A percentile compares a stretch with the other conserved stretches of the same genome.
phyloP scores from a whole-genome alignment of 2,329 filamentous ascomycete genomes.

The Penicillium sp. region DNA sequence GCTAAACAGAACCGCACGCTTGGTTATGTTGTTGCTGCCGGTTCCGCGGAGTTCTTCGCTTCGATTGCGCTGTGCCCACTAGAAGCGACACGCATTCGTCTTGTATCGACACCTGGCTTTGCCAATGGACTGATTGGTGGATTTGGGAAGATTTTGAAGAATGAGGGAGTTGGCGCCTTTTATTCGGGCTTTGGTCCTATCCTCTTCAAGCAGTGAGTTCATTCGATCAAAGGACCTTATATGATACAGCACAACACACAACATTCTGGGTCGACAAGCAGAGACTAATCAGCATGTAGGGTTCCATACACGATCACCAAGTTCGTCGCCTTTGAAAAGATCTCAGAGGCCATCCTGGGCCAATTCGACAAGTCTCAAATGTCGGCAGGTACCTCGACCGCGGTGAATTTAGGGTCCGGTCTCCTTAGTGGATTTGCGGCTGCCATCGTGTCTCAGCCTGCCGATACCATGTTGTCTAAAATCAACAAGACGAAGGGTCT shows the following conservation, averaged over 20 bases:
- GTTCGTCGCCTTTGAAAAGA: slow-evolving; percentile 89
- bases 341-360: slow-evolving; percentile 81
- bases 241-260: too few relatives aligned
- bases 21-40: slow-evolving; percentile 72
- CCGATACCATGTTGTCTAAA: slow-evolving; percentile 91
- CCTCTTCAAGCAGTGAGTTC: slow-evolving; percentile 74
- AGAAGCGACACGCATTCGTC: slow-evolving; percentile 89
- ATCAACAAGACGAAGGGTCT: slow-evolving; percentile 73
- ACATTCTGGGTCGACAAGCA: too few relatives aligned
- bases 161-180: slow-evolving; percentile 81
- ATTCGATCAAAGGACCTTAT: background rate
- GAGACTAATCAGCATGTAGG: background rate
- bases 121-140: slow-evolving; percentile 76
- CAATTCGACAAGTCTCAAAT: slow-evolving; percentile 76
- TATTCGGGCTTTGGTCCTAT: slow-evolving; percentile 90
- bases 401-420: slow-evolving; percentile 83
- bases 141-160: slow-evolving; percentile 80
- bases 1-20: slow-evolving; percentile 77
- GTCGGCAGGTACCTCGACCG: slow-evolving; percentile 77
- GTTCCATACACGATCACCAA: slow-evolving; percentile 93
- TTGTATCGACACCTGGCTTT: slow-evolving; percentile 84
- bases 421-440: slow-evolving; percentile 89
- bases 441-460: slow-evolving; percentile 77
- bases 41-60: slow-evolving; percentile 65
- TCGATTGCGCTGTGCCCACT: slow-evolving; percentile 77